These are phyloP conservation scores for Phylloporus sp. DNA, from an alignment of 768 basidiomycete genomes.

Conservation along the genomic window DNA sequence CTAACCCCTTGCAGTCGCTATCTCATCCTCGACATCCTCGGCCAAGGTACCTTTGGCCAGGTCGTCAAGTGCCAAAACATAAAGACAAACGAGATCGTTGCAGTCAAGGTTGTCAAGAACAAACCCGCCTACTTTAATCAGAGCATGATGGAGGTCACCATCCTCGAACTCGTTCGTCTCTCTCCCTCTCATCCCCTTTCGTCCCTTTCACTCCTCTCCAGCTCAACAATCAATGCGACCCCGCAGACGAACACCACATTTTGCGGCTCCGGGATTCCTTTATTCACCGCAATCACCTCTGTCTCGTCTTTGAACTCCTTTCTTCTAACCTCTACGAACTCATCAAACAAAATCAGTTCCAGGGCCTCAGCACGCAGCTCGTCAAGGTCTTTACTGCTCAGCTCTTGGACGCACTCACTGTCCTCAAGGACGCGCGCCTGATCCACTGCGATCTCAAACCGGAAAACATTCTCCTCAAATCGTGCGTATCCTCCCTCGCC, in stretches of 20 bases:
- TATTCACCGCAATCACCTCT: slow-evolving; percentile 93
- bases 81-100: slow-evolving; percentile 97
- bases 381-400: slow-evolving; percentile 99
- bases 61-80: slow-evolving; percentile 99
- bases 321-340: slow-evolving; percentile 98
- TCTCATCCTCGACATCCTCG: slow-evolving; percentile 94
- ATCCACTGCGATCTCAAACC: slow-evolving; percentile 99
- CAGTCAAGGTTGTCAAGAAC: slow-evolving; percentile 99
- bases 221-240: slow-evolving; percentile 94
- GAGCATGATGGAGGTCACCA: slow-evolving; percentile 99
- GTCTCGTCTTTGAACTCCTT: slow-evolving; percentile 95
- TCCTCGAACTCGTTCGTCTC: slow-evolving; percentile 89
- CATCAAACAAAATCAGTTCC: slow-evolving; percentile 99
- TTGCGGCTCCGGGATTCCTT: slow-evolving; percentile 92
- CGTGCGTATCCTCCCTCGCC: slow-evolving; percentile 59
- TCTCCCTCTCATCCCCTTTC: slow-evolving; percentile 18
- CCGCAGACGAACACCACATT: slow-evolving; percentile 94
- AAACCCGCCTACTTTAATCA: slow-evolving; percentile 99
- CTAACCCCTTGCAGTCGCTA: slow-evolving; percentile 52
- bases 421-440: slow-evolving; percentile 91
- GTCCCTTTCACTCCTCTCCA: slow-evolving; percentile 28
- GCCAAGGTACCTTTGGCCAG: slow-evolving; percentile 98
- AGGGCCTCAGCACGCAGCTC: slow-evolving; percentile 91
- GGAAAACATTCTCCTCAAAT: slow-evolving; percentile 96
- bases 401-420: slow-evolving; percentile 83